phyloP scores from a whole-genome alignment of 2,329 filamentous ascomycete genomes.

The Amphichorda felina region DNA sequence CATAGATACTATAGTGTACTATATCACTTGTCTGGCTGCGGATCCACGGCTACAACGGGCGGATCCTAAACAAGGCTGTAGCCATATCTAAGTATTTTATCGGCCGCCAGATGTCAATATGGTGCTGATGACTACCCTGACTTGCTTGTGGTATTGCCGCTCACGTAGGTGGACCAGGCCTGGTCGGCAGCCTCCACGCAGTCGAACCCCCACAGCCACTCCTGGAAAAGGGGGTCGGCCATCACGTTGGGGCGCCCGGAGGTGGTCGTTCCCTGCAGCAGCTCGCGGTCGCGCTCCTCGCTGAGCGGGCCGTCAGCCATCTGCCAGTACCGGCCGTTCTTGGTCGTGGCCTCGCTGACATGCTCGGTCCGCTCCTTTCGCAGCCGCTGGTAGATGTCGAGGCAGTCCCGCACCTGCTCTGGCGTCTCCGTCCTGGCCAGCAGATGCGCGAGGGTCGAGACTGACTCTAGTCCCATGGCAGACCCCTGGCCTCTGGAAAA shows the following conservation, averaged over 20 bases:
- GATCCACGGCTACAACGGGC: no score
- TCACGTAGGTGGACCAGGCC: no score
- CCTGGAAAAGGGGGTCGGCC: conserved; percentile 1
- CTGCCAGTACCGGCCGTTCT: conserved; percentile 2
- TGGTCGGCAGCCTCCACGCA: neutral
- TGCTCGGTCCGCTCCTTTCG: neutral
- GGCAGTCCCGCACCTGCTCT: neutral
- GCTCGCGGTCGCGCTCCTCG: conserved; percentile 1
- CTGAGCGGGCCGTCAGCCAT: neutral
- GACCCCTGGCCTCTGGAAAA: conserved; percentile 1
- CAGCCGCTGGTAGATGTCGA: neutral
- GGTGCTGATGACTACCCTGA: no score
- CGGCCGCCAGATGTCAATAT: no score
- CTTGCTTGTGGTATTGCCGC: no score
- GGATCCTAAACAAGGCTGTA: no score
- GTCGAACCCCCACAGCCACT: conserved; percentile 3
- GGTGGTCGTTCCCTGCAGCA: neutral
- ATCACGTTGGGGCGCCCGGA: conserved; percentile 1
- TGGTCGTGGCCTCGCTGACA: neutral
- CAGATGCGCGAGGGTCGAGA: neutral
- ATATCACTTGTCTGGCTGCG: no score
- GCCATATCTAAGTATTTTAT: no score
- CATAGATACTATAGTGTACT: no score
- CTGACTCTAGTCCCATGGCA: conserved; percentile 2
- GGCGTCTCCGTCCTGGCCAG: neutral